Evolutionary conservation across 1,284 basidiomycete genomes (phyloP).

Genomic region (Testicularia cyperi): DNA sequence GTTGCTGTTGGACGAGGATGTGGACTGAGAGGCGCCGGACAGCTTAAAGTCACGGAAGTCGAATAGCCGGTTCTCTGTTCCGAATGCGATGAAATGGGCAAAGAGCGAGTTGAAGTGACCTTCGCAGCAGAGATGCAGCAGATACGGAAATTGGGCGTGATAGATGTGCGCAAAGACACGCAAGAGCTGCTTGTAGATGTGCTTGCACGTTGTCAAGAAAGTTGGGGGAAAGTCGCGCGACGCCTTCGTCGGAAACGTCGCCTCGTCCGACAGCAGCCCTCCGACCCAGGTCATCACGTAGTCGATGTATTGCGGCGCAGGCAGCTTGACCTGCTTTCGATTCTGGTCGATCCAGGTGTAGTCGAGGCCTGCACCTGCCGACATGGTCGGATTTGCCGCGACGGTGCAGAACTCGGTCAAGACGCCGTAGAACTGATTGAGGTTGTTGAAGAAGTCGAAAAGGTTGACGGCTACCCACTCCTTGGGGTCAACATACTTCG

Average conservation of each 20-base stretch:
- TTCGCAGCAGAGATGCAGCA: constrained; percentile 88
- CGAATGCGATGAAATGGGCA: constrained; percentile 91
- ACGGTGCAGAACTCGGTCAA: constrained; percentile 92
- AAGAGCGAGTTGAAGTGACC: constrained; percentile 98
- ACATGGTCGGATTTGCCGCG: constrained; percentile 87
- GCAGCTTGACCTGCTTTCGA: constrained; percentile 86
- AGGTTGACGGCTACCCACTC: constrained; percentile 97
- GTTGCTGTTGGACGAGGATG: background rate
- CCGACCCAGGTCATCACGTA: constrained; percentile 99
- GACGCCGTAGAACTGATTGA: constrained; percentile 96
- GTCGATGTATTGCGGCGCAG: constrained; percentile 96
- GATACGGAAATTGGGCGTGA: constrained; percentile 86
- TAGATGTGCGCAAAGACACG: constrained; percentile 98
- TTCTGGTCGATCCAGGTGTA: constrained; percentile 91
- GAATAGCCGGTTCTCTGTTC: constrained; percentile 77
- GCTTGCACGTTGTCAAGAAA: constrained; percentile 90
- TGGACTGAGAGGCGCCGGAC: constrained; percentile 1
- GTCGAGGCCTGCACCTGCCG: constrained; percentile 85
- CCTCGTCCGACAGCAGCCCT: constrained; percentile 87
- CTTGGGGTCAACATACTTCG: constrained; percentile 69
- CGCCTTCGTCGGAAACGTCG: constrained; percentile 90
- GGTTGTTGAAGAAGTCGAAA: constrained; percentile 74
- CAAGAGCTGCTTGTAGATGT: constrained; percentile 93
- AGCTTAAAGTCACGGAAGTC: constrained; percentile 72
- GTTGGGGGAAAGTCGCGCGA: constrained; percentile 85